Evolutionary conservation across 2,329 filamentous ascomycete genomes (phyloP), one percentile per base, ranked within the genome.

Genomic region (Talaromyces verruculosus): DNA sequence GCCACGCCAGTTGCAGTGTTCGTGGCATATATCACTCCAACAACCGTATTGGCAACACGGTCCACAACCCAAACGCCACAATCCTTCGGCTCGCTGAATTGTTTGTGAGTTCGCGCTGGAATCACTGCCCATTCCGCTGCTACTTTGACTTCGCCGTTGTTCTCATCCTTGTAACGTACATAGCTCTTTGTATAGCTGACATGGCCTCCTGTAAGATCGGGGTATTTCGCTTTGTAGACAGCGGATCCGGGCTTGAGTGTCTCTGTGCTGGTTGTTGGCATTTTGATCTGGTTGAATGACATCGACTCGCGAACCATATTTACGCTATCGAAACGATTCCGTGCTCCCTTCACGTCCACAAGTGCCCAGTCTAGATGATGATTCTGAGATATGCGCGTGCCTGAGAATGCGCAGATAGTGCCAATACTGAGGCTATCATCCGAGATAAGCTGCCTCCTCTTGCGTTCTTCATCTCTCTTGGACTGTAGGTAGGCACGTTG

Each of bases 331-430:
- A 28, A n/a, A 3, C 5, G 37, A 7, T 15, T 10, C 6, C n/a
- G 25, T 1, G 1, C 47, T 13, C 22, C 8, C 4, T 35, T 19
- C 35, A 65, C 33, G 3, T 28, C 5, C 3, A 65, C 37, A 25
- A 61, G 41, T 17, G 64, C 64, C 64, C 64, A 65, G 47, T 65
- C 64, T 8, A 65, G 30, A 49, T 43, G 64, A 61, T 55, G 57
- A 11, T 61, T 61, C 2, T 57, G 15, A 6, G 35, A 41, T n/a
- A 43, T n/a, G 17, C 45, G 57, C 5, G 41, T 33, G 2, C 47
- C 64, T 8, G 64, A 61, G 8, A 43, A 45, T 15, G 37, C 58
- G 5, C 37, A 25, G 11, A 65, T 25, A 2, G 49, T 22, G 13
- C 64, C 64, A 17, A 62, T 65, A 28, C 39, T 19, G n/a, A 47